Conservation (phyloP, 352 stramenopile genomes). For the Phytophthora aleatoria region DNA sequence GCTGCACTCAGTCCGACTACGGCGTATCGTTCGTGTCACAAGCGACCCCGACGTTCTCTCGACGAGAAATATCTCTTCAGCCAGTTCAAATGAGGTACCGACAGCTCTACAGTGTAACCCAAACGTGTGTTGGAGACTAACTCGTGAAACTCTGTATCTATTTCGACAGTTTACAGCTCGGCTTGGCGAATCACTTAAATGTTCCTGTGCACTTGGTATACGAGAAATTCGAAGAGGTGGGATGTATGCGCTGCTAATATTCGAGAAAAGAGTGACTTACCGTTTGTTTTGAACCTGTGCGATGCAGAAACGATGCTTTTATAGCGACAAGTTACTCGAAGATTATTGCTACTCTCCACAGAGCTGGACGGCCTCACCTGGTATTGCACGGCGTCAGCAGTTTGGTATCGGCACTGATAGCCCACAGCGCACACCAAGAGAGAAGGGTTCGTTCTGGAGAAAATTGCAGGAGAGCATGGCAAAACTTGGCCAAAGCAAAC, state of each 20-base stretch:
- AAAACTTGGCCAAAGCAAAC: slow-evolving; percentile 61
- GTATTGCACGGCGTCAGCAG: slow-evolving; percentile 67
- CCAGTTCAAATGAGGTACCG: slow-evolving; percentile 81
- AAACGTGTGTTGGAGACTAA: neutral
- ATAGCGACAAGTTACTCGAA: slow-evolving; percentile 84
- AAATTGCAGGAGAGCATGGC: slow-evolving; percentile 75
- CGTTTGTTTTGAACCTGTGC: neutral
- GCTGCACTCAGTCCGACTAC: slow-evolving; percentile 69
- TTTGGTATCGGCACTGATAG: slow-evolving; percentile 73
- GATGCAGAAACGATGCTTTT: slow-evolving; percentile 72
- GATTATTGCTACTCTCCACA: slow-evolving; percentile 85
- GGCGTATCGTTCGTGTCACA: slow-evolving; percentile 78
- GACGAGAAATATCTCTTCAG: slow-evolving; percentile 67
- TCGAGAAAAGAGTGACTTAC: slow-evolving; percentile 2
- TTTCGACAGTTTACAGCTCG: slow-evolving; percentile 68
- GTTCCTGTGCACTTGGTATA: slow-evolving; percentile 73
- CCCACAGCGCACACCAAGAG: slow-evolving; percentile 40
- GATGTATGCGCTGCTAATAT: neutral
- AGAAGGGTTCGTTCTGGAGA: slow-evolving; percentile 69
- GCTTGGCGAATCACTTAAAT: slow-evolving; percentile 70
- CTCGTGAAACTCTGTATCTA: slow-evolving; percentile 4
- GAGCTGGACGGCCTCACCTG: slow-evolving; percentile 83
- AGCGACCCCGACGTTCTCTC: slow-evolving; percentile 53
- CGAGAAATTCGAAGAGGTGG: slow-evolving; percentile 78
- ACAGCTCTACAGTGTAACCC: neutral